Percentiles rank a stretch among this genome's conserved stretches.
Conservation (phyloP, 495 filamentous ascomycete genomes). For the Penicillium psychrofluorescens region DNA sequence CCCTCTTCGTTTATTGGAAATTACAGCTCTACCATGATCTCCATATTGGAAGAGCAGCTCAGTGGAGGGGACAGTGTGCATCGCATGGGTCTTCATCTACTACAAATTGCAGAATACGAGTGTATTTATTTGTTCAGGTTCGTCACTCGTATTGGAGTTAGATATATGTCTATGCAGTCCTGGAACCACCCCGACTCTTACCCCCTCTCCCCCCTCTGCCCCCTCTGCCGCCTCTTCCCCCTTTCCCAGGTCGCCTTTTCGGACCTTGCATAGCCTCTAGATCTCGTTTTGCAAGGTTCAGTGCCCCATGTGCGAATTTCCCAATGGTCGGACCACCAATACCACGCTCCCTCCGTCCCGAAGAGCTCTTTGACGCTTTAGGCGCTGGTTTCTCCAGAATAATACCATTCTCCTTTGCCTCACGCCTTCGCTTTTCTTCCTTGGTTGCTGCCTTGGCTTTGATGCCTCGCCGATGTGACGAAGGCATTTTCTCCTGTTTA, state of each 20-base stretch:
- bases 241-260: constrained; percentile 32
- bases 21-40: too few species aligned
- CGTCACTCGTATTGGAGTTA: too few species aligned
- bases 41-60: too few species aligned
- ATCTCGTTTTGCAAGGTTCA: constrained; percentile 74
- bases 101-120: too few species aligned
- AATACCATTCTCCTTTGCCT: constrained; percentile 86
- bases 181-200: neutral
- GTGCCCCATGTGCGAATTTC: constrained; percentile 67
- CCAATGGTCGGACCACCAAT: constrained; percentile 73
- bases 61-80: too few species aligned
- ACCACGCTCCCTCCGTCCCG: constrained; percentile 50
- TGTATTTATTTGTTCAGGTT: too few species aligned
- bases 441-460: constrained; percentile 50
- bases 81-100: too few species aligned
- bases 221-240: constrained; percentile 23
- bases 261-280: constrained; percentile 51
- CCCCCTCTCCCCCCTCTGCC: constrained; percentile 20
- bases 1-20: too few species aligned
- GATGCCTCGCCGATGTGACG: constrained; percentile 74
- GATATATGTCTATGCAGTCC: neutral
- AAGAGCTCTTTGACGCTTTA: constrained; percentile 33
- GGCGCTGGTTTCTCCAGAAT: constrained; percentile 65
- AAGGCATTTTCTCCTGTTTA: constrained; percentile 75
- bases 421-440: constrained; percentile 63